These are phyloP conservation scores for Meyerozyma athensensis DNA, from an alignment of 1,139 yeast species.

Conservation along the genomic window DNA sequence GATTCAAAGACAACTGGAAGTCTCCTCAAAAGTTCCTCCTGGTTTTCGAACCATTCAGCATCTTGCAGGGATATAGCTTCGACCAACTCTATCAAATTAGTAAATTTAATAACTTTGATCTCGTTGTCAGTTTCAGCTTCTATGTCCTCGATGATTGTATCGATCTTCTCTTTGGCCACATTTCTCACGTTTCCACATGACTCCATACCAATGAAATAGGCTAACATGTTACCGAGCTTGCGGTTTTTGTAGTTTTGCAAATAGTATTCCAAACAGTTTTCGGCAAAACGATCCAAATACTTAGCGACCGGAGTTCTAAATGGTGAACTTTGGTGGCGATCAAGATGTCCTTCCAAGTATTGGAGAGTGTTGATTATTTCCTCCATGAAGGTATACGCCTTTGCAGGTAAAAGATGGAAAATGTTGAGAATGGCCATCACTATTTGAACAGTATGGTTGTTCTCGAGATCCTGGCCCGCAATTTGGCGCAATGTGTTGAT, in stretches of 20 bases:
- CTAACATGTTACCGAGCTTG: constrained; percentile 61
- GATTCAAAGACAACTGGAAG: constrained; percentile 44
- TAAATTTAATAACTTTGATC: constrained; percentile 55
- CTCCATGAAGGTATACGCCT: constrained; percentile 88
- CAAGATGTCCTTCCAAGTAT: constrained; percentile 73
- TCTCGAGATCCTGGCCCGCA: constrained; percentile 70
- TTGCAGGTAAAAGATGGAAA: constrained; percentile 86
- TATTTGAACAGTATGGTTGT: constrained; percentile 76
- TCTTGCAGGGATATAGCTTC: constrained; percentile 51
- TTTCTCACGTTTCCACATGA: constrained; percentile 57
- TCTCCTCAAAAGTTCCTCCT: constrained; percentile 44
- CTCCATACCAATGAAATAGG: constrained; percentile 56
- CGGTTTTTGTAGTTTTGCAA: constrained; percentile 63
- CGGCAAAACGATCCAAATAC: constrained; percentile 78
- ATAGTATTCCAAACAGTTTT: constrained; percentile 70
- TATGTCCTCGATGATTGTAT: constrained; percentile 31
- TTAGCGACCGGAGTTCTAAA: constrained; percentile 89
- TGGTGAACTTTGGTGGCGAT: constrained; percentile 85
- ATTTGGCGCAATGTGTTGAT: constrained; percentile 68
- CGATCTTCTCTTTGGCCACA: constrained; percentile 50
- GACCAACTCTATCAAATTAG: constrained; percentile 67
- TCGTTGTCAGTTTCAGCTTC: constrained; percentile 47
- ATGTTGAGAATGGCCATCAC: constrained; percentile 89
- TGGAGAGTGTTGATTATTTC: constrained; percentile 75
- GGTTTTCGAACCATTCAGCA: constrained; percentile 56